A percentile compares a stretch with the other conserved stretches of the same genome.
phyloP scores from a whole-genome alignment of 495 filamentous ascomycete species.

The Lepraria neglecta region DNA sequence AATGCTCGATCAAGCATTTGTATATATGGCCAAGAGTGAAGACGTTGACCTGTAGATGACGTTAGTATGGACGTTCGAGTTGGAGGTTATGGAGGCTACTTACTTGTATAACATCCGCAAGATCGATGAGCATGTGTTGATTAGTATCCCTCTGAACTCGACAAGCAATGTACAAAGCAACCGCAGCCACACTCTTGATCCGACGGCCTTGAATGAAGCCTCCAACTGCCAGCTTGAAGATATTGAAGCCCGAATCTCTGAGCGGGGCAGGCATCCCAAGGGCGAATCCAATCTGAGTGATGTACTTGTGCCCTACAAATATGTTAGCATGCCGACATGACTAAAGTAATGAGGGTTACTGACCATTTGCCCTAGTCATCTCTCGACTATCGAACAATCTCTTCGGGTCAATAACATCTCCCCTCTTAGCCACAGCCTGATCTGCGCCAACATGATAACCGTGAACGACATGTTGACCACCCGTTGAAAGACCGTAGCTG shows the following conservation, averaged over 20 bases:
- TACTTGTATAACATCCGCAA: slow-evolving; percentile 71
- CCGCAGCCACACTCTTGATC: slow-evolving; percentile 74
- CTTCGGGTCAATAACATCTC: slow-evolving; percentile 47
- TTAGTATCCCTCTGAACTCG: slow-evolving; percentile 54
- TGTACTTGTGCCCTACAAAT: slow-evolving; percentile 15
- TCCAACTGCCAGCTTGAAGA: slow-evolving; percentile 71
- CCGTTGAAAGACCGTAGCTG: slow-evolving; percentile 74
- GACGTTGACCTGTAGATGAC: slow-evolving; percentile 63
- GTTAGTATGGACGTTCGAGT: slow-evolving; percentile 23
- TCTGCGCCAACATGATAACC: slow-evolving; percentile 80
- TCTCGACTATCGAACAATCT: slow-evolving; percentile 57
- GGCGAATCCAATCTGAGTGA: slow-evolving; percentile 29
- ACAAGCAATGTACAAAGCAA: slow-evolving; percentile 82
- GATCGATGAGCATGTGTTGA: slow-evolving; percentile 80
- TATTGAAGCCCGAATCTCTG: slow-evolving; percentile 55
- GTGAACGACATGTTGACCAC: slow-evolving; percentile 84
- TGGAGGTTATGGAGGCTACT: slow-evolving; percentile 9
- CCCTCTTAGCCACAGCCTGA: slow-evolving; percentile 60
- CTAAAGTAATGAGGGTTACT: background rate
- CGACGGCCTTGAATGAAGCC: slow-evolving; percentile 83
- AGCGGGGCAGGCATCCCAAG: slow-evolving; percentile 53
- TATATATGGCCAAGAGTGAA: slow-evolving; percentile 83
- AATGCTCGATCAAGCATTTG: slow-evolving; percentile 63
- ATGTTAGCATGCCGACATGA: slow-evolving; percentile 12
- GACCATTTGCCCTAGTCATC: slow-evolving; percentile 60